Evolutionary conservation across 2,329 filamentous ascomycete species (phyloP).

Genomic region (Ascochyta clinopodiicola): DNA sequence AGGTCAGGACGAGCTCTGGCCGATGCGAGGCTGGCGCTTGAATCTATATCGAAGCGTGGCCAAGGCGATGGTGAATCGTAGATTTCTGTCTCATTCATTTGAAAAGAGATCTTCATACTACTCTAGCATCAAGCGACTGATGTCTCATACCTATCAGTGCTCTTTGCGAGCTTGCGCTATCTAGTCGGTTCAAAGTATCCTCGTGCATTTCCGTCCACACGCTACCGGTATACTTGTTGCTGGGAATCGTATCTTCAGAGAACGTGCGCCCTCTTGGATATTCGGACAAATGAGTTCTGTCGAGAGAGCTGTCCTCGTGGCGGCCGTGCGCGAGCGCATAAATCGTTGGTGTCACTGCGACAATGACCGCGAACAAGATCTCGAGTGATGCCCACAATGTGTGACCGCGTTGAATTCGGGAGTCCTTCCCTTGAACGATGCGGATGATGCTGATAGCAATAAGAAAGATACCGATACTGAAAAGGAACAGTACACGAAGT

Average conservation of each 20-base stretch:
- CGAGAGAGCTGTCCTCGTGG: conserved; percentile 13
- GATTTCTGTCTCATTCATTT: not conserved
- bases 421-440: conserved; percentile 19
- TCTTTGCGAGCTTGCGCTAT: conserved; percentile 18
- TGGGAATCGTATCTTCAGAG: not conserved
- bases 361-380: conserved; percentile 21
- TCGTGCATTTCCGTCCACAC: conserved; percentile 23
- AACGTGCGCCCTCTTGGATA: conserved; percentile 11
- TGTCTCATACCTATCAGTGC: conserved; percentile 14
- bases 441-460: conserved; percentile 25
- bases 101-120: not conserved
- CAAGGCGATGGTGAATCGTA: not conserved
- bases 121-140: conserved; percentile 9
- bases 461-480: conserved; percentile 27
- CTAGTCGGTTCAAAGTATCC: conserved; percentile 2
- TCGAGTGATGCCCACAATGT: conserved; percentile 27
- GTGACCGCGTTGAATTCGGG: conserved; percentile 20
- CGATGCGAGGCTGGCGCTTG: not conserved
- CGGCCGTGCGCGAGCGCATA: conserved; percentile 24
- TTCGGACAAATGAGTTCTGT: conserved; percentile 17
- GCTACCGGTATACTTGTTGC: conserved; percentile 6
- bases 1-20: not conserved
- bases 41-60: not conserved
- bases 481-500: conserved; percentile 25
- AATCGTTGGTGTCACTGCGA: conserved; percentile 26